A percentile compares a stretch with the other conserved stretches of the same genome.
phyloP scores from a whole-genome alignment of 345 rosid genomes.

The Eucalyptus cloeziana region DNA sequence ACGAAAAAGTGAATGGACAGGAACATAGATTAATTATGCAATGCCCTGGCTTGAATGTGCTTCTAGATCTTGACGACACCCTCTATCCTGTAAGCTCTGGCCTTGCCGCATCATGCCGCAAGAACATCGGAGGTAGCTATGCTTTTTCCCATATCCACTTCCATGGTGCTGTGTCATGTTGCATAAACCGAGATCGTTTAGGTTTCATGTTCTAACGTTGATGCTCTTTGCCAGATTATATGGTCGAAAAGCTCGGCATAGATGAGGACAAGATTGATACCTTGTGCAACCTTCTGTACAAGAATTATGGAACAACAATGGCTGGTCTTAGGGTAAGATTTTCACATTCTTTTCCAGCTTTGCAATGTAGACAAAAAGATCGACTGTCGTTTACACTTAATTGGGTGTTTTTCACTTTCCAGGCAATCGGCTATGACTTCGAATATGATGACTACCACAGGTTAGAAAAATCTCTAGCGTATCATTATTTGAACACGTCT shows the following conservation, averaged over 20 bases:
- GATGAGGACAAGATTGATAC: slow-evolving; percentile 44
- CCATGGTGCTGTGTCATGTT: background rate
- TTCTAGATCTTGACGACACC: slow-evolving; percentile 86
- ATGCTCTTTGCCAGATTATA: slow-evolving; percentile 39
- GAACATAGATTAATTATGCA: background rate
- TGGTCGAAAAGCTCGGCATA: slow-evolving; percentile 80
- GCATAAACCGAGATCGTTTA: background rate
- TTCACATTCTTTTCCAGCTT: background rate
- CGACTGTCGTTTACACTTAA: background rate
- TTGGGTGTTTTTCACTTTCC: background rate
- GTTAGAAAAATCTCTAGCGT: slow-evolving; percentile 1
- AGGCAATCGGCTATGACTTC: slow-evolving; percentile 93
- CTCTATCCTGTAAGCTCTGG: slow-evolving; percentile 81
- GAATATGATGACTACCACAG: slow-evolving; percentile 92
- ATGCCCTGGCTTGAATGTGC: background rate
- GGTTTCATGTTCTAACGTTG: background rate
- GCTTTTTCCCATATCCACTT: background rate
- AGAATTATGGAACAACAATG: slow-evolving; percentile 96
- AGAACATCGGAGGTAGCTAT: slow-evolving; percentile 16
- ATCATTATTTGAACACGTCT: background rate
- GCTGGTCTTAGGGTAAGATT: slow-evolving; percentile 84
- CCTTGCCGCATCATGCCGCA: slow-evolving; percentile 37
- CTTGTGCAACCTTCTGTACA: slow-evolving; percentile 64
- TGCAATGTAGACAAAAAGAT: background rate
- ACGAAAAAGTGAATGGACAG: background rate